Base-by-base conservation (phyloP, 129 eudicot species). In the Pittosporum tobira region DNA sequence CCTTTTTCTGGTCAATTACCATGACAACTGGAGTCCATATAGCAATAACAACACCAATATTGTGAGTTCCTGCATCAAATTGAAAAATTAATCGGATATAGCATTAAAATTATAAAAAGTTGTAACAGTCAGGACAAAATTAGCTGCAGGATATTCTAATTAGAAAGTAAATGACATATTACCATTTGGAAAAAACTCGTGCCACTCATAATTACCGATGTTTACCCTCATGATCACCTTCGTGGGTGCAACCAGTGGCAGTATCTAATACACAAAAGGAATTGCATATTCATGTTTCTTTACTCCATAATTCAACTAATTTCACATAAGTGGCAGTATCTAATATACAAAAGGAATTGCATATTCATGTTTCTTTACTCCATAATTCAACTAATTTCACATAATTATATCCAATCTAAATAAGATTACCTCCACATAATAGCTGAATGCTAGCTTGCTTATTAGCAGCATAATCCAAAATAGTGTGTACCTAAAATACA, bases 371-470 rank as follows among this genome's bases (percentile, higher is more conserved):
- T 56, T 56, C 27, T 38, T 43, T 11, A 60, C 8, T 43, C 34
- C 38, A 34, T 47, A 46, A 38, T 16, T 15, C 18, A 3, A 51
- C 19, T 13, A n/a, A 6, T 20, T 28, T 62, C 28, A 28, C 16
- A 21, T 24, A 8, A 47, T 26, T 19, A 62, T 46, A 19, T 24
- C 22, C 15, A 19, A 57, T 29, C 23, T 42, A 54, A 31, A 66
- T 18, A 61, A 60, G 22, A 43, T 60, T 66, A 87, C 99, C 99
- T 93, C 99, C 55, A 93, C 94, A 75, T 87, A 93, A 75, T 79
- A 93, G 84, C 99, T 93, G 84, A 93, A 93, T 57, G 99, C 77
- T 18, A 93, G 75, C 86, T 93, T 93, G 94, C 94, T 64, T 66
- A 81, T 60, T 40, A 93, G 67, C 65, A 93, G 77, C 65, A 77